Percentiles rank a stretch among this genome's conserved stretches.
These are phyloP conservation scores for Lophiotrema nucula DNA, from an alignment of 495 filamentous ascomycete genomes.

Conservation along the genomic window DNA sequence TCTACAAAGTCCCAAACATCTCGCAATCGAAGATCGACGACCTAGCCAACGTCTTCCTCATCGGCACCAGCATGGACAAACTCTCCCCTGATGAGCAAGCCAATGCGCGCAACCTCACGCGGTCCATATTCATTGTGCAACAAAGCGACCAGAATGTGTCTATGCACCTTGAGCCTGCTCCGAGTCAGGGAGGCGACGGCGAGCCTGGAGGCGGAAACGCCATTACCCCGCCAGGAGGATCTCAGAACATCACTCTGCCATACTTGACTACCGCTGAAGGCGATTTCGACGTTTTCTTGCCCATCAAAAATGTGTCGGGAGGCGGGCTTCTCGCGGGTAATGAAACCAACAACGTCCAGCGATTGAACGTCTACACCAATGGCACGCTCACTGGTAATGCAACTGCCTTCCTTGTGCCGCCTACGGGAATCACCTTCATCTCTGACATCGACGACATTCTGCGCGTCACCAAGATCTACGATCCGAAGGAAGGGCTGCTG, in stretches of 20 bases:
- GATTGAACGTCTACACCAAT: conserved; percentile 63
- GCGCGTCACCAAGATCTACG: conserved; percentile 78
- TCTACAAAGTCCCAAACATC: conserved; percentile 73
- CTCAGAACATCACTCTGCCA: conserved; percentile 55
- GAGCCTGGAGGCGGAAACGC: conserved; percentile 54
- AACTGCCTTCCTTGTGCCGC: conserved; percentile 72
- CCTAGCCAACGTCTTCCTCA: conserved; percentile 67
- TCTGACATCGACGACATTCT: conserved; percentile 81
- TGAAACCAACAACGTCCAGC: conserved; percentile 58
- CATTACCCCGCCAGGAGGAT: conserved; percentile 54
- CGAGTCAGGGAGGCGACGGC: conserved; percentile 49
- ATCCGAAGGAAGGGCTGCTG: conserved; percentile 67
- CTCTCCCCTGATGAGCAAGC: conserved; percentile 58
- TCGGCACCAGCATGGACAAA: conserved; percentile 58
- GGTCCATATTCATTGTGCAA: conserved; percentile 69
- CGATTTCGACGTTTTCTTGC: conserved; percentile 69
- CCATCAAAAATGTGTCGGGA: conserved; percentile 51
- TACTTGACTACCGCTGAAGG: conserved; percentile 61
- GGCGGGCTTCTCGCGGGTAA: conserved; percentile 59
- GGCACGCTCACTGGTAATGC: conserved; percentile 64
- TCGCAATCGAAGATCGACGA: conserved; percentile 59
- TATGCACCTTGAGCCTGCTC: conserved; percentile 59
- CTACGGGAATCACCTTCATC: conserved; percentile 64
- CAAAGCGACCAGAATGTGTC: conserved; percentile 62
- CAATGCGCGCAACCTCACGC: conserved; percentile 71